Percentiles rank a stretch among this genome's conserved stretches.
These are phyloP conservation scores for Saposhnikovia divaricata DNA, from an alignment of 129 eudicot genomes.

Conservation along the genomic window DNA sequence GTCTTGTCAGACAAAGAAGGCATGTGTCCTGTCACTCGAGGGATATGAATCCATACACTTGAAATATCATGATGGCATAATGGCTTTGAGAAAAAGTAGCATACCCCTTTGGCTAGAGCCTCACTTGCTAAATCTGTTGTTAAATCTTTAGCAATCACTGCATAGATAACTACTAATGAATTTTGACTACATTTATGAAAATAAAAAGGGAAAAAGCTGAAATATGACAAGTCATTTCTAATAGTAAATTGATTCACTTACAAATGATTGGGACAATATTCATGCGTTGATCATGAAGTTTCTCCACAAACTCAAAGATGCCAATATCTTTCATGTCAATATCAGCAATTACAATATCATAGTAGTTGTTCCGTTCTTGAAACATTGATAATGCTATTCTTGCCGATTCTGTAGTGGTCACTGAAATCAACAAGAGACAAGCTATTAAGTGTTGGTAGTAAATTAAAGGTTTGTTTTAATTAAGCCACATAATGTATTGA, in stretches of 20 bases:
- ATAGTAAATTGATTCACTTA: neutral
- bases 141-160: neutral
- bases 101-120: neutral
- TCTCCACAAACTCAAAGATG: neutral
- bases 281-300: neutral
- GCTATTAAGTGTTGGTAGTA: too few species aligned
- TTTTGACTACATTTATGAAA: too few species aligned
- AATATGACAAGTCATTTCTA: too few species aligned
- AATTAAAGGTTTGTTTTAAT: too few species aligned
- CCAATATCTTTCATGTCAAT: constrained; percentile 18
- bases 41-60: neutral
- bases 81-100: neutral
- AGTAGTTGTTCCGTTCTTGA: constrained; percentile 4
- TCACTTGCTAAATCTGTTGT: too few species aligned
- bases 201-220: too few species aligned
- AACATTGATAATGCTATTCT: constrained; percentile 22
- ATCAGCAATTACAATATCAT: constrained; percentile 24
- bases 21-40: neutral
- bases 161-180: too few species aligned
- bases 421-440: constrained; percentile 4
- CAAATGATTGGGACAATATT: neutral
- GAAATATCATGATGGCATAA: neutral
- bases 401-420: constrained; percentile 18
- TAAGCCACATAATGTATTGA: too few species aligned
- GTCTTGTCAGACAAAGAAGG: neutral